Conservation (phyloP, 2,329 filamentous ascomycete genomes). For the Hypomyces rosellus region DNA sequence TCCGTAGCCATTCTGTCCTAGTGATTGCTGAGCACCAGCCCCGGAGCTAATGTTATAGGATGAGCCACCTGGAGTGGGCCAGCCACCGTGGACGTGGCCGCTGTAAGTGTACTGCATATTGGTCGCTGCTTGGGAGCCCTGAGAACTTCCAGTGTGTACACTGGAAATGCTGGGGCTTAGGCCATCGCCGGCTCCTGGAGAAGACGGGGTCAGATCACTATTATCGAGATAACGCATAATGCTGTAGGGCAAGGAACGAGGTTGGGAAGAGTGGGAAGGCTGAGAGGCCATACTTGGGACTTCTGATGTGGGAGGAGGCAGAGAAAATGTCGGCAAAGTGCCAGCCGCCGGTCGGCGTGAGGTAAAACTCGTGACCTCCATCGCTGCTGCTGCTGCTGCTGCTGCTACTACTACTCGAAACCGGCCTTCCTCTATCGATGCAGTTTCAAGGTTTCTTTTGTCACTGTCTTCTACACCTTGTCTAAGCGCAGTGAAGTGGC, state of each 20-base stretch:
- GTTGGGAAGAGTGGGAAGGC: slow-evolving; percentile 19
- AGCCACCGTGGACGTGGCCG: slow-evolving; percentile 47
- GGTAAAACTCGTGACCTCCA: slow-evolving; percentile 28
- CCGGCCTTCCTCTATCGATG: not conserved
- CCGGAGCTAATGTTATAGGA: slow-evolving; percentile 49
- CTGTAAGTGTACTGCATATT: slow-evolving; percentile 43
- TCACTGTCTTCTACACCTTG: not conserved
- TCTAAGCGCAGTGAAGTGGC: not conserved
- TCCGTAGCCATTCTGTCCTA: slow-evolving; percentile 23
- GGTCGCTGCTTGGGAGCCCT: slow-evolving; percentile 49
- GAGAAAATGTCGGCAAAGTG: slow-evolving; percentile 28
- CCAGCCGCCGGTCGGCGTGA: slow-evolving; percentile 29
- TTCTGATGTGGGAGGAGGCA: slow-evolving; percentile 30
- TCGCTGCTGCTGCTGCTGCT: slow-evolving; percentile 10
- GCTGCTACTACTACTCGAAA: not conserved
- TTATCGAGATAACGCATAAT: slow-evolving; percentile 11
- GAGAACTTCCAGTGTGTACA: slow-evolving; percentile 53
- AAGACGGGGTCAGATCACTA: slow-evolving; percentile 16
- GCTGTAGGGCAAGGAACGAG: slow-evolving; percentile 22
- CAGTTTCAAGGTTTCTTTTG: not conserved
- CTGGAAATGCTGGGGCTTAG: slow-evolving; percentile 56
- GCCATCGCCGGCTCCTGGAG: slow-evolving; percentile 50
- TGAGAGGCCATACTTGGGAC: slow-evolving; percentile 28
- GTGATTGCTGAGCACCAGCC: slow-evolving; percentile 23
- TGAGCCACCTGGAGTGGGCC: slow-evolving; percentile 47